Evolutionary conservation across 163 green algal genomes (phyloP).

Genomic region (Trebouxia gelatinosa): DNA sequence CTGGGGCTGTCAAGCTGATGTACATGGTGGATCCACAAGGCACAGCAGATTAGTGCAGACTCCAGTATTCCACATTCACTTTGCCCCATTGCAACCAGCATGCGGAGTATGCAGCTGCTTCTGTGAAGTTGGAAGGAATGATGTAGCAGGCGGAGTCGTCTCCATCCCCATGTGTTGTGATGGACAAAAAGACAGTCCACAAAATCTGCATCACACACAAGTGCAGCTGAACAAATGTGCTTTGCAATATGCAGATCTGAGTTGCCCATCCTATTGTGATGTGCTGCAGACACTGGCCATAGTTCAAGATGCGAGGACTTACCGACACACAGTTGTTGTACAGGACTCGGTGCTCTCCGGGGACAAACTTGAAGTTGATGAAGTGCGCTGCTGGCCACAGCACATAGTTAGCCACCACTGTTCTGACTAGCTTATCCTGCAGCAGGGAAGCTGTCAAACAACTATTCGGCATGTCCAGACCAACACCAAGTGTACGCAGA

Average conservation of each 20-base stretch:
- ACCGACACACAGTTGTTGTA: conserved; percentile 49
- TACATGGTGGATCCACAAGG: too few relatives aligned
- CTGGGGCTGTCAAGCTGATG: too few relatives aligned
- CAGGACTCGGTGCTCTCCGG: conserved; percentile 64
- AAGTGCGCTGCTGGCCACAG: conserved; percentile 75
- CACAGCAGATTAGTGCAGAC: conserved; percentile 6
- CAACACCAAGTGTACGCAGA: neutral
- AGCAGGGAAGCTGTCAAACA: too few relatives aligned
- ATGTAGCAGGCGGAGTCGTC: conserved; percentile 16
- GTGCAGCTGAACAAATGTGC: neutral
- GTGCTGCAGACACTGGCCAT: neutral
- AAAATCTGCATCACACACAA: conserved; percentile 20
- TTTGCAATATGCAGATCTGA: neutral
- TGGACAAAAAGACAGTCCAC: conserved; percentile 44
- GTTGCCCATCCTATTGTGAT: neutral
- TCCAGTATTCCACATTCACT: conserved; percentile 25
- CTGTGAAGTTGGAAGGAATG: conserved; percentile 5
- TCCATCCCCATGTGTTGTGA: conserved; percentile 14
- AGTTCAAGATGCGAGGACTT: too few relatives aligned
- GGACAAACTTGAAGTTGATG: conserved; percentile 79
- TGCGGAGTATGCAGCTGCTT: conserved; percentile 20
- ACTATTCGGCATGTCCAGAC: neutral
- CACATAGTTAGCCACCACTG: conserved; percentile 58
- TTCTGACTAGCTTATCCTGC: conserved; percentile 52
- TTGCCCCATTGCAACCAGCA: conserved; percentile 30